Evolutionary conservation across 495 filamentous ascomycete genomes (phyloP).

Genomic region (Talaromyces nanjingensis): DNA sequence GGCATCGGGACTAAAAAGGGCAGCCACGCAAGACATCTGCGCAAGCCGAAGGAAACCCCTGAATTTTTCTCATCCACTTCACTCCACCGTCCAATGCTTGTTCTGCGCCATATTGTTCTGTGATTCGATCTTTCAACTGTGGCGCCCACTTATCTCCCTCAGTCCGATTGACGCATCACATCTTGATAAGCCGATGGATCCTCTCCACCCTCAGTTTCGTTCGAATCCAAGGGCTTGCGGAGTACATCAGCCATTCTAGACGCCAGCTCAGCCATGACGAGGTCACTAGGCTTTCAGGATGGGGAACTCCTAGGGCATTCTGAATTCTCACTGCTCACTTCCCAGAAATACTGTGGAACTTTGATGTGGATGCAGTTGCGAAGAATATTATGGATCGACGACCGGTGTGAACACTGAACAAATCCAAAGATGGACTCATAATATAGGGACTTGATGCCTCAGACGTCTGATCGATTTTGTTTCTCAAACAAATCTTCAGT

Average conservation of each 20-base stretch:
- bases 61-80: not conserved
- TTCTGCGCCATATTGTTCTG: not conserved
- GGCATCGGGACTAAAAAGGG: not conserved
- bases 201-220: not conserved
- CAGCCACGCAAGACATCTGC: not conserved
- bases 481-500: not conserved
- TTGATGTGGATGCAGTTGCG: not conserved
- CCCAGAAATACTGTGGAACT: not conserved
- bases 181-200: not conserved
- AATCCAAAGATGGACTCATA: not conserved
- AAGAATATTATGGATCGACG: not conserved
- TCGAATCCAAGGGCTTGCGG: not conserved
- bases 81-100: not conserved
- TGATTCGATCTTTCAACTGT: not conserved
- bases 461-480: not conserved
- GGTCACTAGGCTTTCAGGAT: not conserved
- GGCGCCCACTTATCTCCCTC: not conserved
- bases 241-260: not conserved
- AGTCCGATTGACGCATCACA: not conserved
- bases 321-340: not conserved
- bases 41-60: not conserved
- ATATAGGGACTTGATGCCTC: not conserved
- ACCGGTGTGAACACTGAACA: not conserved
- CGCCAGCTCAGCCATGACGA: slow-evolving; percentile 6
- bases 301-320: no score